These are phyloP conservation scores for Pneumocystis jirovecii DNA, from an alignment of 1,139 yeast species.

Conservation along the genomic window DNA sequence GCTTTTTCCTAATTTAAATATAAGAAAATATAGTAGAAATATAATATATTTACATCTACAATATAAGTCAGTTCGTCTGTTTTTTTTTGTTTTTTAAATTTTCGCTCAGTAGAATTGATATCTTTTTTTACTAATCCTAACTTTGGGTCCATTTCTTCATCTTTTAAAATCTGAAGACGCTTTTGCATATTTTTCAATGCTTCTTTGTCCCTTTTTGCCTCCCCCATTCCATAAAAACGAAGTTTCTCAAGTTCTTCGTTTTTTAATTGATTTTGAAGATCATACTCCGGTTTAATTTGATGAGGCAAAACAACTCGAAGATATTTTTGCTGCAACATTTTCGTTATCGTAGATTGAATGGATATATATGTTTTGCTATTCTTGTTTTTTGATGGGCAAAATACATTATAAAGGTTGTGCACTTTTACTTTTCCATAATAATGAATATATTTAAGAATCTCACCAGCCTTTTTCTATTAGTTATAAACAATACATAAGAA, in stretches of 20 bases:
- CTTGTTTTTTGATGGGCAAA: neutral
- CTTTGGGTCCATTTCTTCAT: neutral
- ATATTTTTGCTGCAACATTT: neutral
- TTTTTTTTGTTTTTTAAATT: neutral
- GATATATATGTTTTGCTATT: neutral
- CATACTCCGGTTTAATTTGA: conserved; percentile 4
- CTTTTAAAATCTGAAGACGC: neutral
- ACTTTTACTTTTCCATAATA: conserved; percentile 37
- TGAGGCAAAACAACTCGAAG: conserved; percentile 1
- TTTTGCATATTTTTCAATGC: neutral
- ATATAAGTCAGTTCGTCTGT: neutral
- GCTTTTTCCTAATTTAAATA: conserved; percentile 19
- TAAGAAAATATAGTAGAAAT: neutral
- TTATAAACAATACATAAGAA: neutral
- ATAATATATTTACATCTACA: neutral
- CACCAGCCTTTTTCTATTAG: conserved; percentile 31
- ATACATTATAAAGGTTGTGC: neutral
- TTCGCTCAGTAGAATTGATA: neutral
- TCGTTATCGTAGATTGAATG: neutral
- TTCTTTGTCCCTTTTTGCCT: neutral
- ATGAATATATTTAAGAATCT: conserved; percentile 56
- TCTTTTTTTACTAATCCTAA: neutral
- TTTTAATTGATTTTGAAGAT: neutral
- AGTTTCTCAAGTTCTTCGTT: neutral
- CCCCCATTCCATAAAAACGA: neutral